Conservation (phyloP, 2,329 filamentous ascomycete genomes). For the Albifimbria verrucaria region DNA sequence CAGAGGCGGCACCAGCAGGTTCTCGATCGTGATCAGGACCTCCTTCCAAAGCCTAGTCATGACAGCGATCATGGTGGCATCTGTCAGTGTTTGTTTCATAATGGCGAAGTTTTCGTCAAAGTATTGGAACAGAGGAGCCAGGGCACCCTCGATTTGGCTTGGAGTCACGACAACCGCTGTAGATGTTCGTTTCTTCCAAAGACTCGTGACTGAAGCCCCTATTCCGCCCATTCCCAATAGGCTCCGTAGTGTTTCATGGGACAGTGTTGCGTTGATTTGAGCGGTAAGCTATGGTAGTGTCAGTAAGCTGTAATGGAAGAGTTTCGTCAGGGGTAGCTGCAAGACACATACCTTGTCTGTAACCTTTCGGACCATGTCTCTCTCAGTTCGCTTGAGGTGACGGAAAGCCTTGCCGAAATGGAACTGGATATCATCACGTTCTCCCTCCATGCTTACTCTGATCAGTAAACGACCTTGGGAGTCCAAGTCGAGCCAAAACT, state of each 20-base stretch:
- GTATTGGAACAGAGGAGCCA: conserved; percentile 85
- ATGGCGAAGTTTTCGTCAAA: conserved; percentile 99
- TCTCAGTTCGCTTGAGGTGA: conserved; percentile 89
- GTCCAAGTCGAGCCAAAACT: conserved; percentile 97
- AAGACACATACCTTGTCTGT: conserved; percentile 78
- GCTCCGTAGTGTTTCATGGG: conserved; percentile 71
- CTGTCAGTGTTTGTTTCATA: conserved; percentile 94
- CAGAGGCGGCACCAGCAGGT: conserved; percentile 83
- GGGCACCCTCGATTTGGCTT: conserved; percentile 73
- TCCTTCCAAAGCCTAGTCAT: conserved; percentile 99
- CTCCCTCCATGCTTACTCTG: conserved; percentile 96
- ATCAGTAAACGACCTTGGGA: conserved; percentile 88
- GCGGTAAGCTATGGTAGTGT: conserved; percentile 65
- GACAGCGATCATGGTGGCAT: conserved; percentile 95
- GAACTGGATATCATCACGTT: conserved; percentile 97
- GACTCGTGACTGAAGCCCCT: conserved; percentile 68
- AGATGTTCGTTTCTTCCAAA: conserved; percentile 61
- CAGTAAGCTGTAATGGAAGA: conserved; percentile 5
- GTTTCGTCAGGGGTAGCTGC: neutral
- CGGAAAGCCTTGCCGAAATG: conserved; percentile 97
- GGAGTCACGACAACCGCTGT: conserved; percentile 58
- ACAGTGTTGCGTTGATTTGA: conserved; percentile 88
- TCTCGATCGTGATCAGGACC: conserved; percentile 86
- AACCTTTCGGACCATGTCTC: conserved; percentile 97
- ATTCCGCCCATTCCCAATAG: conserved; percentile 69